Evolutionary conservation across 345 rosid genomes (phyloP), one percentile per base, ranked within the genome.

Genomic region (Euphorbia lathyris): DNA sequence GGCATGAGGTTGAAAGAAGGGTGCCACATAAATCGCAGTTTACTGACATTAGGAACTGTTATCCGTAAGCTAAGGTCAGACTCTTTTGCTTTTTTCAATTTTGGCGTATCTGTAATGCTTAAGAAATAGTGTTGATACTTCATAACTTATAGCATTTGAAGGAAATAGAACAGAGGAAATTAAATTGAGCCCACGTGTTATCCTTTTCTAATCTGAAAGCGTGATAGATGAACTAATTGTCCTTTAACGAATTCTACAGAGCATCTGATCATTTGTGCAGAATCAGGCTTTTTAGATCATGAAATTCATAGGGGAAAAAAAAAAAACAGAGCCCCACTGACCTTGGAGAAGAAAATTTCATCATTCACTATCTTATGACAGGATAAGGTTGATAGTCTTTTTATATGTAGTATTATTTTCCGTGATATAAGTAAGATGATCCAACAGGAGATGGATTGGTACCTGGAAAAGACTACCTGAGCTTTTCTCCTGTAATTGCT

Each of bases 1-100:
- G 92, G 99, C 51, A 81, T 87, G 58, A 82, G 99, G 83, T 77
- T 95, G 86, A 90, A 95, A 81, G 96, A 92, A 83, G 96, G 99
- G 57, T 88, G 90, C 87, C 97, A 95, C 76, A 95, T 95, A 73
- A 95, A 95, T 75, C 90, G 91, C 61, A 92, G 97, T 79, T 83
- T 95, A 79, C 80, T 92, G 65, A 95, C 96, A 26, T 84, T 95
- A 69, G 99, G 99, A 80, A 88, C 97, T 72, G 97, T 95, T 61
- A 85, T 95, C 68, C 93, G 97, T 69, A 92, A 95, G 80, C 85
- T 95, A 78, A 95, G 99, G 97, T 92, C 79, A 75, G 91, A 72
- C 47, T 61, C 17, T 59, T 26, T 40, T 12, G 17, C 52, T 58
- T 62, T 58, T 62, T 25, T 66, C 45, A 48, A 25, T 34, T 61